A percentile compares a stretch with the other conserved stretches of the same genome.
Conservation (phyloP, 106 monocot genomes). For the Dendrobium huoshanense region DNA sequence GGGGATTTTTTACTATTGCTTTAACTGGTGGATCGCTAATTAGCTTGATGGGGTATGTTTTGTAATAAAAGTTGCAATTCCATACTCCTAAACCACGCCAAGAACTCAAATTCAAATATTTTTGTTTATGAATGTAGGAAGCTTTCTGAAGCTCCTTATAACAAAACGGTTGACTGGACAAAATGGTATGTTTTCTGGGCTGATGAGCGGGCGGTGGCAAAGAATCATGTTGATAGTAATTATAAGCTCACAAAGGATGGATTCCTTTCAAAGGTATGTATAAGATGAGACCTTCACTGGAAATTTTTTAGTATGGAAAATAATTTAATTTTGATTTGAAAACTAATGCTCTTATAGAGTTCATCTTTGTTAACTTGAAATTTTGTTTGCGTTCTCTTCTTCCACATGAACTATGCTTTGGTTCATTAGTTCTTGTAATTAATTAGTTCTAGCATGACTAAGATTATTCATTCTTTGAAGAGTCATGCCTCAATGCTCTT, state of each 20-base stretch:
- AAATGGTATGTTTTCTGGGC: constrained; percentile 66
- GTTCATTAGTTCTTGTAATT: neutral
- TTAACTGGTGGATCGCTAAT: constrained; percentile 34
- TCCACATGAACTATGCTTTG: constrained; percentile 1
- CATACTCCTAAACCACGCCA: neutral
- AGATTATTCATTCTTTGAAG: neutral
- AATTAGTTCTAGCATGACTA: neutral
- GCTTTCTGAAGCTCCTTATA: constrained; percentile 58
- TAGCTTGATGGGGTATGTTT: constrained; percentile 24
- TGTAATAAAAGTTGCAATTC: neutral
- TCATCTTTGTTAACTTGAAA: neutral
- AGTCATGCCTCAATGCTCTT: neutral
- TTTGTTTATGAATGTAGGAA: constrained; percentile 30
- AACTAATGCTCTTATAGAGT: neutral
- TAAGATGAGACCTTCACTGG: neutral
- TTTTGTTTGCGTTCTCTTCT: neutral
- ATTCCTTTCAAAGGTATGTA: constrained; percentile 64
- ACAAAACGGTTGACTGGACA: constrained; percentile 64
- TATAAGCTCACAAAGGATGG: constrained; percentile 47
- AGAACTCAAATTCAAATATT: neutral
- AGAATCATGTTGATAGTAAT: constrained; percentile 60
- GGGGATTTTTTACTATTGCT: constrained; percentile 34
- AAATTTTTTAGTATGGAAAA: neutral
- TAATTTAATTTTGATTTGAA: neutral
- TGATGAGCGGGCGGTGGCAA: constrained; percentile 60